These are phyloP conservation scores for Phanerochaete carnosa DNA, from an alignment of 768 basidiomycete species.

Conservation along the genomic window DNA sequence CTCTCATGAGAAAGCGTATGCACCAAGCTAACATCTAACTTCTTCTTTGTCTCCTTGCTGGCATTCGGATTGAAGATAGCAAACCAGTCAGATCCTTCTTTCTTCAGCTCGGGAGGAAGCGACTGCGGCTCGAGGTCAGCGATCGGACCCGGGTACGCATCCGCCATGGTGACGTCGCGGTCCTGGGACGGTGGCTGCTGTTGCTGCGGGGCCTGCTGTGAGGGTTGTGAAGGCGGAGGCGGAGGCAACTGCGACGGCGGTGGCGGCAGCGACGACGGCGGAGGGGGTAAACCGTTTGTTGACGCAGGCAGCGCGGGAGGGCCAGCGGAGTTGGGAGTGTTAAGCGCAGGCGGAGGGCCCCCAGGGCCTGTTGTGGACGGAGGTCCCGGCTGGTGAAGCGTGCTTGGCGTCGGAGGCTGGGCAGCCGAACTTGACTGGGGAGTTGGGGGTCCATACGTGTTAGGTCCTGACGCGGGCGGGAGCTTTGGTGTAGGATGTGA, in stretches of 20 bases:
- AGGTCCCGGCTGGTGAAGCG: neutral
- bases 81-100: constrained; percentile 86
- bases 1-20: constrained; percentile 92
- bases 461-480: constrained; percentile 4
- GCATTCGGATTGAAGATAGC: constrained; percentile 80
- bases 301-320: constrained; percentile 2
- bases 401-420: constrained; percentile 6
- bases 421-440: neutral
- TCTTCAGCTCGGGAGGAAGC: constrained; percentile 55
- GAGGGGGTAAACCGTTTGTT: constrained; percentile 1
- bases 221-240: neutral
- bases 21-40: constrained; percentile 75
- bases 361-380: constrained; percentile 3
- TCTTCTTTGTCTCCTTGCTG: constrained; percentile 37
- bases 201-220: neutral
- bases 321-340: neutral
- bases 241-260: constrained; percentile 4
- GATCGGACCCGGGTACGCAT: constrained; percentile 13
- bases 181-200: neutral
- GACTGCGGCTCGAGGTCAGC: constrained; percentile 32
- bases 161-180: constrained; percentile 6
- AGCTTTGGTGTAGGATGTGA: constrained; percentile 13
- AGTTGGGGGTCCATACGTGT: neutral
- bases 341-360: neutral
- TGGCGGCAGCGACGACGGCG: constrained; percentile 9